phyloP scores from a whole-genome alignment of 768 basidiomycete genomes.

The Pleurotus djamor region DNA sequence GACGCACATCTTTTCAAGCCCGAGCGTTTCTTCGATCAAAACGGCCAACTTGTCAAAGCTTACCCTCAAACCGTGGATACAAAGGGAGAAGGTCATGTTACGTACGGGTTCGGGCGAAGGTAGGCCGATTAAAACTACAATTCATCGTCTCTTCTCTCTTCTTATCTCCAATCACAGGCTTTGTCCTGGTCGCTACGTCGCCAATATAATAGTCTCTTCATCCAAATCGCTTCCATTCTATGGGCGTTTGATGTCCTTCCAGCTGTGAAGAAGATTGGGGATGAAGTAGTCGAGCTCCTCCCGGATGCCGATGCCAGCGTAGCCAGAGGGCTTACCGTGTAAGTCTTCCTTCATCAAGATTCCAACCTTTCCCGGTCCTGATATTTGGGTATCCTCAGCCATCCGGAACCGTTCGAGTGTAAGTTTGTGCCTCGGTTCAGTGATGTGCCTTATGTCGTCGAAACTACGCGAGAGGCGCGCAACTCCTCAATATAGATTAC shows the following conservation, averaged over 20 bases:
- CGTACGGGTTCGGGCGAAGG: slow-evolving; percentile 33
- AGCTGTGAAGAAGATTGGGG: not conserved
- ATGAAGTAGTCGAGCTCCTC: not conserved
- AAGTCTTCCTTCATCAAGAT: not conserved
- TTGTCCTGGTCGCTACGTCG: not conserved
- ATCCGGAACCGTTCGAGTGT: not conserved
- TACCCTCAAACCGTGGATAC: slow-evolving; percentile 29
- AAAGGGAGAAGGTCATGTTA: slow-evolving; percentile 17
- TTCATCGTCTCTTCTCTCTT: not conserved
- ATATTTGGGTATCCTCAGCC: not conserved
- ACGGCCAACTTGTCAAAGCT: slow-evolving; percentile 24
- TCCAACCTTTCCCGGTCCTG: not conserved
- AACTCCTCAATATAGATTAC: no score
- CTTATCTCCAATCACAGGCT: not conserved
- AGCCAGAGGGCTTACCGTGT: not conserved
- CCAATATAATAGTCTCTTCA: not conserved
- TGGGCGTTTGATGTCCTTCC: not conserved
- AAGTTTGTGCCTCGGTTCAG: not conserved
- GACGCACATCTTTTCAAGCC: slow-evolving; percentile 38
- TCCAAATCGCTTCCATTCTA: not conserved
- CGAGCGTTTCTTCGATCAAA: slow-evolving; percentile 44
- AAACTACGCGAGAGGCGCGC: no score
- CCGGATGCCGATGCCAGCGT: not conserved
- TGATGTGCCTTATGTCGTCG: not conserved
- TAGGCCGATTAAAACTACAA: not conserved